These are phyloP conservation scores for Fusarium abutilonis DNA, from an alignment of 2,329 filamentous ascomycete genomes.

Conservation along the genomic window DNA sequence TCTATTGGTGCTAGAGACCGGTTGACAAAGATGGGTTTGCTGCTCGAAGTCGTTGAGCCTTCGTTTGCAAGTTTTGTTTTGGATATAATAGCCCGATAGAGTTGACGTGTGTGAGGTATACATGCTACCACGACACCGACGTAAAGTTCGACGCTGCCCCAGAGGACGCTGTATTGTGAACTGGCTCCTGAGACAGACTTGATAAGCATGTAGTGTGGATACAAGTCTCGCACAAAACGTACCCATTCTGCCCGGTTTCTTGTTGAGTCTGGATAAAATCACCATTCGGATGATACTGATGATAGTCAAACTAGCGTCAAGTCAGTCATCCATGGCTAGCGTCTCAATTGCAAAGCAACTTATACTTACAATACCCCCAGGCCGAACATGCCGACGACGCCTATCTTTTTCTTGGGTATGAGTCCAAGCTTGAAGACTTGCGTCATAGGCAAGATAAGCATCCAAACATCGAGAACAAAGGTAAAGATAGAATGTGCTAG, in stretches of 20 bases:
- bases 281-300: background rate
- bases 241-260: background rate
- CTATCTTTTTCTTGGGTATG: background rate
- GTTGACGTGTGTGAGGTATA: background rate
- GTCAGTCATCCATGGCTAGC: too few relatives aligned
- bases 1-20: conserved; percentile 1
- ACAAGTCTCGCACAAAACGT: background rate
- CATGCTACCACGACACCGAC: conserved; percentile 10
- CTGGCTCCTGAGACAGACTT: background rate
- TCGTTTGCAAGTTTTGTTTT: background rate
- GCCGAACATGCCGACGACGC: conserved; percentile 8
- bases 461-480: conserved; percentile 13
- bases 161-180: background rate
- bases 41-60: background rate
- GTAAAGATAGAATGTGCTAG: background rate
- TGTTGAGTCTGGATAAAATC: background rate
- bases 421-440: conserved; percentile 12
- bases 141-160: conserved; percentile 9
- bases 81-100: accelerated
- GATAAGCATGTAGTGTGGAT: background rate
- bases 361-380: conserved; percentile 12
- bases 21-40: background rate
- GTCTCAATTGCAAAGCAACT: too few relatives aligned
- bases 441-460: conserved; percentile 23
- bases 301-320: background rate